phyloP scores from a whole-genome alignment of 1,139 yeast genomes.

The Nakaseomyces sp. region DNA sequence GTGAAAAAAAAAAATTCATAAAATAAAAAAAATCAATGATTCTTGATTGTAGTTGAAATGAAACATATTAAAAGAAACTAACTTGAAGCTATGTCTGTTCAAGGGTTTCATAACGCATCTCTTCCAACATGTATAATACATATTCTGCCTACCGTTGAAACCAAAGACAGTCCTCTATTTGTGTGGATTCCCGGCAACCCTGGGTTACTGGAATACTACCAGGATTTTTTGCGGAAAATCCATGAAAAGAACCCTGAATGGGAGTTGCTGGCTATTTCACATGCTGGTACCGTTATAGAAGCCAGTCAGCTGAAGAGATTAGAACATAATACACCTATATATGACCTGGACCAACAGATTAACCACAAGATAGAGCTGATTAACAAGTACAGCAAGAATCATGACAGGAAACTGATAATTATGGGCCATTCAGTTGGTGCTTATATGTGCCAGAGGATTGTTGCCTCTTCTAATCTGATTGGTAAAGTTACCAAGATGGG shows the following conservation, averaged over 20 bases:
- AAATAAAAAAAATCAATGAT: too few relatives aligned
- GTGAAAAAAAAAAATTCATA: too few relatives aligned
- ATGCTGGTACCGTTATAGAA: constrained; percentile 28
- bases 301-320: constrained; percentile 11
- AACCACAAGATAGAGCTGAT: constrained; percentile 42
- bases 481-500: constrained; percentile 34
- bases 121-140: constrained; percentile 10
- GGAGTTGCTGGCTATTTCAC: constrained; percentile 46
- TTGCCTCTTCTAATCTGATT: constrained; percentile 14
- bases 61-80: too few relatives aligned
- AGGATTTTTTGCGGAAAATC: constrained; percentile 39
- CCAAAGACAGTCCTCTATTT: constrained; percentile 30
- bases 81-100: constrained; percentile 9
- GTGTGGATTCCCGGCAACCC: constrained; percentile 64
- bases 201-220: constrained; percentile 51
- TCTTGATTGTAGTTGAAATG: too few relatives aligned
- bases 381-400: constrained; percentile 26
- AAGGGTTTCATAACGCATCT: constrained; percentile 6
- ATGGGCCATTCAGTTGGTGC: constrained; percentile 58
- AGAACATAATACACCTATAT: constrained; percentile 24
- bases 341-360: constrained; percentile 43
- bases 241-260: constrained; percentile 38
- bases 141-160: background rate
- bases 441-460: constrained; percentile 44
- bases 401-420: constrained; percentile 35